Evolutionary conservation across 139 green algal species (phyloP).

Genomic region (Pseudopediastrum boryanum): DNA sequence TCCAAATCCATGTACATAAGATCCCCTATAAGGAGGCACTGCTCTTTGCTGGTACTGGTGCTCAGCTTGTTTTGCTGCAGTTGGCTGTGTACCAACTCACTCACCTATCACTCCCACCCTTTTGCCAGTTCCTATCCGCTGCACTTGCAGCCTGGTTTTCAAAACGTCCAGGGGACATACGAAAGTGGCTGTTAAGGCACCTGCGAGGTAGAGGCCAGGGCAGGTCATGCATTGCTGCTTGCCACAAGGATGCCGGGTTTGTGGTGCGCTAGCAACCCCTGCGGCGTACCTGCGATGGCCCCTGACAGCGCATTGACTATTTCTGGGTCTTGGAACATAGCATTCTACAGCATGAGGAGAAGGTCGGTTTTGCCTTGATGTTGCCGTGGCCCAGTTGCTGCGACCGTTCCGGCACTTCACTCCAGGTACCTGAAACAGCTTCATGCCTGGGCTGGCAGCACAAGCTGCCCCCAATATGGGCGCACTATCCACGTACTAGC

Average conservation of each 20-base stretch:
- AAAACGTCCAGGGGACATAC: slow-evolving; percentile 98
- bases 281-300: slow-evolving; percentile 51
- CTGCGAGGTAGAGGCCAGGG: slow-evolving; percentile 41
- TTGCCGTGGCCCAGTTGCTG: neutral
- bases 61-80: neutral
- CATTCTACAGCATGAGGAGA: neutral
- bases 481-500: neutral
- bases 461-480: neutral
- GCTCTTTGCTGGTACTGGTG: neutral
- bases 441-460: neutral
- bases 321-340: slow-evolving; percentile 37
- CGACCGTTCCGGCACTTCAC: neutral
- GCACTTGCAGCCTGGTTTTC: slow-evolving; percentile 96
- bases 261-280: neutral
- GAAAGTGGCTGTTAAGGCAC: slow-evolving; percentile 88
- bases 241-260: neutral
- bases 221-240: neutral
- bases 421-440: neutral
- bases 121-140: slow-evolving; percentile 52
- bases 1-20: too few relatives aligned
- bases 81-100: slow-evolving; percentile 23
- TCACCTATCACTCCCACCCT: slow-evolving; percentile 69
- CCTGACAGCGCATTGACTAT: slow-evolving; percentile 62
- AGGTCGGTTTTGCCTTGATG: neutral
- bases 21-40: too few relatives aligned